Conservation (phyloP, 345 rosid species). For the Microcos paniculata region DNA sequence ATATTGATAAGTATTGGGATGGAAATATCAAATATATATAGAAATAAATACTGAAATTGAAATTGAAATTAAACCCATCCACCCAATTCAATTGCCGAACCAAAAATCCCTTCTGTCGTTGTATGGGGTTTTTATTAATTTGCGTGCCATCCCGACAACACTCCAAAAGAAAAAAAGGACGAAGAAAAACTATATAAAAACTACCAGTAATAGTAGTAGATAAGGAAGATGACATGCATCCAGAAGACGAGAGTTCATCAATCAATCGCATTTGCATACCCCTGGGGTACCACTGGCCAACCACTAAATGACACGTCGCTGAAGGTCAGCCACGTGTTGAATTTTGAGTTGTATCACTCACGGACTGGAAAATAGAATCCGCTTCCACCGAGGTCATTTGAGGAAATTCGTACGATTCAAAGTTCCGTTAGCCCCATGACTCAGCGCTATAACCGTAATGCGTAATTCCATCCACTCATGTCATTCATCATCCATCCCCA, state of each 20-base stretch:
- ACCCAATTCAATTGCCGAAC: background rate
- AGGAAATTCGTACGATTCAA: conserved; percentile 10
- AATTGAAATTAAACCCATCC: background rate
- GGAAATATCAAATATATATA: background rate
- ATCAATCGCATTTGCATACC: no score
- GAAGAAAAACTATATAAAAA: no score
- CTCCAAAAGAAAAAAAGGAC: no score
- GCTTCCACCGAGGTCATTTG: conserved; percentile 9
- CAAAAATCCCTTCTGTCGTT: background rate
- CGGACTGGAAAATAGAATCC: no score
- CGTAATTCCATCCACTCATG: conserved; percentile 42
- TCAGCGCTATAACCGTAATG: conserved; percentile 23
- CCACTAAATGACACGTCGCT: background rate
- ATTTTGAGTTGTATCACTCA: no score
- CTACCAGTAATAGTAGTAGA: no score
- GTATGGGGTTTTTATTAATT: background rate
- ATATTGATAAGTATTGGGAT: background rate
- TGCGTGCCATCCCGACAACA: conserved; percentile 5
- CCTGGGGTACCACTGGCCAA: no score
- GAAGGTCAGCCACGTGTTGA: background rate
- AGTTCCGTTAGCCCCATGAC: conserved; percentile 2
- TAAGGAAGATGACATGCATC: background rate
- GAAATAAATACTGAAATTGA: no score
- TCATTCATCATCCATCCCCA: conserved; percentile 25
- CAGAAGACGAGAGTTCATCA: background rate